A percentile compares a stretch with the other conserved stretches of the same genome.
These are phyloP conservation scores for Ophidiomyces ophidiicola DNA, from an alignment of 2,329 filamentous ascomycete genomes.

Conservation along the genomic window DNA sequence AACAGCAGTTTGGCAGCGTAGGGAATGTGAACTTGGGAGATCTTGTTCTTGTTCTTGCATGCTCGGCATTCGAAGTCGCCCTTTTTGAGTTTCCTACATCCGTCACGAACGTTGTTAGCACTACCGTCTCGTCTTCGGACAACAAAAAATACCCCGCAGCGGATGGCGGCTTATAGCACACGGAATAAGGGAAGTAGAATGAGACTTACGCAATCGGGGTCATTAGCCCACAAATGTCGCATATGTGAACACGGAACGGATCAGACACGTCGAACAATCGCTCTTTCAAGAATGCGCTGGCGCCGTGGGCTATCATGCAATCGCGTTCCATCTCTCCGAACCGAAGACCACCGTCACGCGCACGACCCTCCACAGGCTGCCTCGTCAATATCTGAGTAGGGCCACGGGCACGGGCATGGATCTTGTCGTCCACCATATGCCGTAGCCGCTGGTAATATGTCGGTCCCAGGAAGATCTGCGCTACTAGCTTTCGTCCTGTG, in stretches of 20 bases:
- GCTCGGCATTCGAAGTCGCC: constrained; percentile 92
- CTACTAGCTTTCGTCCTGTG: constrained; percentile 82
- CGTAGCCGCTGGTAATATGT: constrained; percentile 98
- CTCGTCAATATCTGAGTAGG: constrained; percentile 94
- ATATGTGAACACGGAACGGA: constrained; percentile 94
- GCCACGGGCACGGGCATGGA: constrained; percentile 93
- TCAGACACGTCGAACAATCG: constrained; percentile 94
- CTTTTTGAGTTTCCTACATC: constrained; percentile 71
- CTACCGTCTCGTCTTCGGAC: background rate
- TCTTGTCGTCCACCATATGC: constrained; percentile 99
- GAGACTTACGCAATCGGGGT: constrained; percentile 88
- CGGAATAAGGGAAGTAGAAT: constrained; percentile 19
- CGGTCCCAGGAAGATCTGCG: constrained; percentile 91
- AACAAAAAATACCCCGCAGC: too few relatives aligned
- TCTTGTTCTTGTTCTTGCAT: constrained; percentile 98
- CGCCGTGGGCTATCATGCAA: constrained; percentile 99
- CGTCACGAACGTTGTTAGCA: constrained; percentile 1
- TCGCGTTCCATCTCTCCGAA: constrained; percentile 99
- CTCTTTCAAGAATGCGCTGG: constrained; percentile 93
- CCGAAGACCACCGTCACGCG: constrained; percentile 89
- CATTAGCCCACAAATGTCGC: constrained; percentile 97
- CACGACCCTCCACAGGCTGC: constrained; percentile 96
- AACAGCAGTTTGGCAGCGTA: constrained; percentile 97
- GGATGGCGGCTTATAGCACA: background rate
- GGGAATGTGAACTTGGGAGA: constrained; percentile 93